These are phyloP conservation scores for Simplicillium aogashimaense DNA, from an alignment of 2,329 filamentous ascomycete species.

Conservation along the genomic window DNA sequence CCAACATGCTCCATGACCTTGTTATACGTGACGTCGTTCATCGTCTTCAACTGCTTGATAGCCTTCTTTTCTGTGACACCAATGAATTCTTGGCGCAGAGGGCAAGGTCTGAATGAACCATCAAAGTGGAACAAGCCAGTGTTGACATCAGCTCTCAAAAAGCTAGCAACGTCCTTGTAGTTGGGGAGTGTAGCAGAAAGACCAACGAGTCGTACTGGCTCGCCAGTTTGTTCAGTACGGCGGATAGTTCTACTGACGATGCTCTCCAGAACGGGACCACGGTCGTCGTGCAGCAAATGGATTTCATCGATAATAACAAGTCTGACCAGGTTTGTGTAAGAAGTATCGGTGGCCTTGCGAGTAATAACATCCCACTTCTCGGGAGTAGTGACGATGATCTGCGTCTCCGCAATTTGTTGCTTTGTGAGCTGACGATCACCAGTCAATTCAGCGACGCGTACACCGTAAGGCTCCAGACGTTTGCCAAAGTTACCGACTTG, in stretches of 20 bases:
- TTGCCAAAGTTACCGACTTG: slow-evolving; percentile 97
- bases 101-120: slow-evolving; percentile 85
- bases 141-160: slow-evolving; percentile 76
- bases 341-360: slow-evolving; percentile 90
- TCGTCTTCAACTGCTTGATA: slow-evolving; percentile 97
- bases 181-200: slow-evolving; percentile 94
- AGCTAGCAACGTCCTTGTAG: slow-evolving; percentile 91
- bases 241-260: slow-evolving; percentile 93
- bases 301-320: slow-evolving; percentile 97
- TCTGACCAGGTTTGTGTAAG: slow-evolving; percentile 94
- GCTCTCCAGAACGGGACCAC: slow-evolving; percentile 92
- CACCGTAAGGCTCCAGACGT: slow-evolving; percentile 80
- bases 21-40: slow-evolving; percentile 98
- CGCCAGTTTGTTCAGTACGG: slow-evolving; percentile 86
- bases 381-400: slow-evolving; percentile 95
- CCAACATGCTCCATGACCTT: slow-evolving; percentile 97
- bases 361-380: slow-evolving; percentile 99
- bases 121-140: slow-evolving; percentile 96
- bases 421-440: slow-evolving; percentile 97
- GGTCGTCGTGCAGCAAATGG: slow-evolving; percentile 92
- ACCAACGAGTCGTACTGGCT: slow-evolving; percentile 83
- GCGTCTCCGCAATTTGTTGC: slow-evolving; percentile 94
- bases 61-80: slow-evolving; percentile 96
- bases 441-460: slow-evolving; percentile 89
- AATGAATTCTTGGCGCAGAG: slow-evolving; percentile 92